Conservation (phyloP, 257 asterid genomes). For the Anisodus acutangulus region DNA sequence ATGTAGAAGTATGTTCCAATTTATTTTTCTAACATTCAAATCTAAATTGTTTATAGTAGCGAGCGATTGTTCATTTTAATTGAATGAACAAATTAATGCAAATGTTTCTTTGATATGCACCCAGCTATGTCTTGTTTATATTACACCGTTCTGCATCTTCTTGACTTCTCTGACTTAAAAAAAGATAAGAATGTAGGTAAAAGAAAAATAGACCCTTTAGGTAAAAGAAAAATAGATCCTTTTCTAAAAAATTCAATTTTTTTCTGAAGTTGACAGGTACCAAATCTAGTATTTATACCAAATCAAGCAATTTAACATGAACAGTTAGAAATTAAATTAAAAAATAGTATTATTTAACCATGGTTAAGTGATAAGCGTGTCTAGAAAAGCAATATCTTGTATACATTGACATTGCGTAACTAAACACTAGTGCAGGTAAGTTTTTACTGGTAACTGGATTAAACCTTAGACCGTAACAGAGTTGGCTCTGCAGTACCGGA, state of each 20-base stretch:
- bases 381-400: not conserved
- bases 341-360: not conserved
- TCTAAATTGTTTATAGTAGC: not conserved
- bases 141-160: not conserved
- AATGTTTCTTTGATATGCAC: not conserved
- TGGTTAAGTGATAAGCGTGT: not conserved
- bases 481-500: not conserved
- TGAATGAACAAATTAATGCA: conserved; percentile 7
- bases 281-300: not conserved
- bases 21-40: not conserved
- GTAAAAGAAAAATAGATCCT: too few species aligned
- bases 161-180: too few species aligned
- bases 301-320: not conserved
- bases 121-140: not conserved
- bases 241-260: not conserved
- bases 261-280: not conserved
- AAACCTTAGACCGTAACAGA: not conserved
- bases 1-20: not conserved
- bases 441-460: not conserved
- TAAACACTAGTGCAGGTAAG: not conserved
- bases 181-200: not conserved
- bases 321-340: not conserved
- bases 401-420: not conserved
- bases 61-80: not conserved
- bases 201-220: too few species aligned